Conservation (phyloP, 768 basidiomycete species). For the Tulasnella sp. region DNA sequence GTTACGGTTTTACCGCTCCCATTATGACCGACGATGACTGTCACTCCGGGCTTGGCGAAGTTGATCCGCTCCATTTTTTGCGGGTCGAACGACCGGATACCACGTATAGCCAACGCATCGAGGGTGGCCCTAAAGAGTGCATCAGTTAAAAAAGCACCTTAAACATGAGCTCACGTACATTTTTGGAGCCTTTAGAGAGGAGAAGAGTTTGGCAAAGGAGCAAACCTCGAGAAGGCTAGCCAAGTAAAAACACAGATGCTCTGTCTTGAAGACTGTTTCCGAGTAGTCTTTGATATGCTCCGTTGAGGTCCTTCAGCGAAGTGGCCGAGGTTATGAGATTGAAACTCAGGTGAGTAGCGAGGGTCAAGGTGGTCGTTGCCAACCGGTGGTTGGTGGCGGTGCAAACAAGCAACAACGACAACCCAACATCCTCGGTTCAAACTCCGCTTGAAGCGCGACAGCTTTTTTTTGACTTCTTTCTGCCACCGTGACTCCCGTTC, state of each 20-base stretch:
- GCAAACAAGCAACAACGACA: neutral
- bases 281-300: too few relatives aligned
- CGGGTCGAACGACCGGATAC: slow-evolving; percentile 94
- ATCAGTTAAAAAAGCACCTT: neutral
- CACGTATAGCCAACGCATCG: slow-evolving; percentile 88
- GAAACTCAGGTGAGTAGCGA: too few relatives aligned
- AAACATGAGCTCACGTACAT: neutral
- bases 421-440: neutral
- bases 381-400: neutral
- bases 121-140: slow-evolving; percentile 45
- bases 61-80: slow-evolving; percentile 88
- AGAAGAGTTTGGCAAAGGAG: neutral
- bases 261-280: too few relatives aligned
- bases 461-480: neutral
- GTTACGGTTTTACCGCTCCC: slow-evolving; percentile 87
- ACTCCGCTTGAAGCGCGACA: neutral
- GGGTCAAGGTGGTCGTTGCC: neutral
- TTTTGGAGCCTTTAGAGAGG: neutral
- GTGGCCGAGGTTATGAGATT: too few relatives aligned
- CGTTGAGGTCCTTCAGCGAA: too few relatives aligned
- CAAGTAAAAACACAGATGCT: too few relatives aligned
- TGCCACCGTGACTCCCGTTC: too few relatives aligned
- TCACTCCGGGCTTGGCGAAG: slow-evolving; percentile 85
- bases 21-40: slow-evolving; percentile 97
- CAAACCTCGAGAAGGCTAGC: too few relatives aligned